Base-by-base conservation (phyloP, 1,284 basidiomycete species). In the Rhizopogon hawkerae region DNA sequence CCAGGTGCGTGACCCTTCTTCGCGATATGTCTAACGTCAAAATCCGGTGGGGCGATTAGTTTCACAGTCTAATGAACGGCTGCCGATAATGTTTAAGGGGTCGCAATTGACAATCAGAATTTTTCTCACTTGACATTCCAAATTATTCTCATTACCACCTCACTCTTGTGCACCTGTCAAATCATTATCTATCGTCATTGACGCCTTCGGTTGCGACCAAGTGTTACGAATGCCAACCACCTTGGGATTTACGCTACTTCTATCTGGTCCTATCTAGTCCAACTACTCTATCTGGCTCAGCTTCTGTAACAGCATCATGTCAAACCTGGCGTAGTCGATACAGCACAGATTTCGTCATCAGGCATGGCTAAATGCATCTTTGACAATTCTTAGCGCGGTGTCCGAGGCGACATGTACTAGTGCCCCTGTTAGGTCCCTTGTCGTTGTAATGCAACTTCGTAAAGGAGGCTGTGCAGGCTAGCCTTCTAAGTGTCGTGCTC, bases 371-470 rank as follows among this genome's bases (percentile, higher is more conserved):
- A 35, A 33, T 45, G 37, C 29, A 46, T 9, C 46, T 33, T 26
- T 43, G 14, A 43, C 23, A 4, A 45, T 50, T 51, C 50, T 49
- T 16, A 54, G 63, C 61, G 61, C 61, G 64, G 64, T 14, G 42
- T 64, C 61, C 63, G 64, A 67, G 62, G 64, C 42, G 48, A 54
- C 58, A 46, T 51, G 49, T 51, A 48, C 34, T 21, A 41, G 10
- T 49, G 62, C 65, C 61, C 63, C 60, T 65, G 50, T 50, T 48
- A 47, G 50, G 46, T 16, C 54, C 54, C 58, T 54, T 54, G 53
- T 34, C 23, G 45, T 47, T 52, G 57, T 56, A 52, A 66, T 64
- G 54, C 53, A 59, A 58, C 52, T 49, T 53, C 47, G 58, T 44
- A 47, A 47, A 45, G 21, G 53, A 46, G 52, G 64, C 61, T 21